A percentile compares a stretch with the other conserved stretches of the same genome.
These are phyloP conservation scores for Pseudoperonospora humuli DNA, from an alignment of 352 stramenopile genomes.

Conservation along the genomic window DNA sequence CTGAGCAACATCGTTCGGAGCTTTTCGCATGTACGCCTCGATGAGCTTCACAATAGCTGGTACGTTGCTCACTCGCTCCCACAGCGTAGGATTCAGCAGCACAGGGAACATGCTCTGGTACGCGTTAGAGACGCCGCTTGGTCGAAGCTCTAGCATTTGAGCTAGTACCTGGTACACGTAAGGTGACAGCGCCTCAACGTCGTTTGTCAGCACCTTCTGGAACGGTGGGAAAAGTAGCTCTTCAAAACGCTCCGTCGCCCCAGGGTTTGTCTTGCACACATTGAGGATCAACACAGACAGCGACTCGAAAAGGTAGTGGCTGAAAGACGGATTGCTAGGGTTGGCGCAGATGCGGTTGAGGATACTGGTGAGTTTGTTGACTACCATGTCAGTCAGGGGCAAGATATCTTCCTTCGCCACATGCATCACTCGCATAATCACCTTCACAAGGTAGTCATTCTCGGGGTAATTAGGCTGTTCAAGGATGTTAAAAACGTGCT, in stretches of 20 bases:
- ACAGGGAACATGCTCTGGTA: conserved; percentile 94
- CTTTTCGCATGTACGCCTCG: conserved; percentile 95
- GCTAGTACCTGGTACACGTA: conserved; percentile 99
- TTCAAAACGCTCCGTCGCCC: conserved; percentile 88
- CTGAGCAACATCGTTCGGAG: conserved; percentile 80
- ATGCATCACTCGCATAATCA: conserved; percentile 93
- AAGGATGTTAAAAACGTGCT: conserved; percentile 93
- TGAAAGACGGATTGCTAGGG: conserved; percentile 97
- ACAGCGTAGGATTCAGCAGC: conserved; percentile 90
- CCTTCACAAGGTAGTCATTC: conserved; percentile 99
- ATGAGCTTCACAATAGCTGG: conserved; percentile 95
- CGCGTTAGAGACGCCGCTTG: conserved; percentile 78
- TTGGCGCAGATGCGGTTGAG: conserved; percentile 95
- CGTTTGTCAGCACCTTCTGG: conserved; percentile 94
- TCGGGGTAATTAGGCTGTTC: conserved; percentile 91
- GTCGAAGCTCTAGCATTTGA: conserved; percentile 94
- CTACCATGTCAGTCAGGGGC: conserved; percentile 88
- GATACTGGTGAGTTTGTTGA: conserved; percentile 91
- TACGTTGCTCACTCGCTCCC: conserved; percentile 95
- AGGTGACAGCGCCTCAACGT: conserved; percentile 90
- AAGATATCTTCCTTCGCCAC: conserved; percentile 91
- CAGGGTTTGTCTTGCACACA: conserved; percentile 83
- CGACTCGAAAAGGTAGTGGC: conserved; percentile 99
- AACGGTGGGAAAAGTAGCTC: conserved; percentile 95
- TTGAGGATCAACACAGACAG: conserved; percentile 93